Conservation (phyloP, 768 basidiomycete genomes). For the Pholiota conissans region DNA sequence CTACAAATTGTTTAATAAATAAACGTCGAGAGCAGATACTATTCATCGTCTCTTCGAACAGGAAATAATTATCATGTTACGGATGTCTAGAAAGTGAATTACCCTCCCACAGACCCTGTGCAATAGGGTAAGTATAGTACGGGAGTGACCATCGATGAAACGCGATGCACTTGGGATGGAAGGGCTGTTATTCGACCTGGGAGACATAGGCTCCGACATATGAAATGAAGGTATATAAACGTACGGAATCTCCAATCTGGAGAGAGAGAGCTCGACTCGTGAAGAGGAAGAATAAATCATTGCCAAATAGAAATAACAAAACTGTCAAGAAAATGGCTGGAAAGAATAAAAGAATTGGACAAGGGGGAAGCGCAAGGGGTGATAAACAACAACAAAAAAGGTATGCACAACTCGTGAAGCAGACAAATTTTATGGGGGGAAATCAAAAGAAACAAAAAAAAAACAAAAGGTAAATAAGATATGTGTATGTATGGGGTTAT, state of each 20-base stretch:
- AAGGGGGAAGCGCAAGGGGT: background rate
- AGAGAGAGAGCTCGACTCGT: background rate
- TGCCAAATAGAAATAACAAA: background rate
- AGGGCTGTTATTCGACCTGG: background rate
- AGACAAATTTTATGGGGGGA: background rate
- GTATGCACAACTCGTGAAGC: background rate
- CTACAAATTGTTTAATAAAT: background rate
- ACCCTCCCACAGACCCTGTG: background rate
- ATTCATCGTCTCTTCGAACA: background rate
- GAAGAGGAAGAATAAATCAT: background rate
- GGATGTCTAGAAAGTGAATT: background rate
- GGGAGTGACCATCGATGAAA: background rate
- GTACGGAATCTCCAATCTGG: background rate
- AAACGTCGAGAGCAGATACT: background rate
- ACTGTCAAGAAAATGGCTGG: background rate
- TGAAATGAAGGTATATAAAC: background rate
- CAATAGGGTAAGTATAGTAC: background rate
- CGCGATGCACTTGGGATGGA: background rate
- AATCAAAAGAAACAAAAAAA: background rate
- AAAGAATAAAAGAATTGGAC: background rate
- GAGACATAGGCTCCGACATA: background rate
- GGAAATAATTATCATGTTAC: background rate
- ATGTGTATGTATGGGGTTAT: background rate
- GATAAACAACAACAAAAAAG: conserved; percentile 9
- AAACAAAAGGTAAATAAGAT: background rate